Conservation (phyloP, 202 grass and related monocot species). For the Carex sylvatica region DNA sequence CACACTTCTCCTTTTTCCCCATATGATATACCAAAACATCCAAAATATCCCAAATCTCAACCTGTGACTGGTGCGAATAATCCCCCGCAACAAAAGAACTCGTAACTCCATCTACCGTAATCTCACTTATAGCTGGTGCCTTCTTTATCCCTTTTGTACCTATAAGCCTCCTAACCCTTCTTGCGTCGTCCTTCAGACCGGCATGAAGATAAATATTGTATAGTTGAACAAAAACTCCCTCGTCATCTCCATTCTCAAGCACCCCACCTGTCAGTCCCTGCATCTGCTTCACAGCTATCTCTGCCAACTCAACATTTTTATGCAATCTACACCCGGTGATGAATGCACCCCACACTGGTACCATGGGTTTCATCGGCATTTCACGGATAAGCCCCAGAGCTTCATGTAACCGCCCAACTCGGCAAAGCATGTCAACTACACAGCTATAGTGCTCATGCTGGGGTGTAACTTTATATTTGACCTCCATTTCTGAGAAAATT, state of each 20-base stretch:
- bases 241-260: slow-evolving; percentile 33
- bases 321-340: slow-evolving; percentile 55
- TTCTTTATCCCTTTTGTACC: slow-evolving; percentile 62
- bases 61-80: slow-evolving; percentile 42
- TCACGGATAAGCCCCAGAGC: slow-evolving; percentile 41
- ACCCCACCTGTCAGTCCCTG: slow-evolving; percentile 29
- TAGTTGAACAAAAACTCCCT: slow-evolving; percentile 78
- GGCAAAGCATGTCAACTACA: slow-evolving; percentile 77
- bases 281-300: slow-evolving; percentile 52
- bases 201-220: slow-evolving; percentile 79
- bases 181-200: slow-evolving; percentile 57
- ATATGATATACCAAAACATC: slow-evolving; percentile 52
- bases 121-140: slow-evolving; percentile 38
- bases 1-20: slow-evolving; percentile 17
- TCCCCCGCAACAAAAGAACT: slow-evolving; percentile 72
- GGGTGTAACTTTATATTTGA: slow-evolving; percentile 33
- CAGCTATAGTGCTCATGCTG: slow-evolving; percentile 82
- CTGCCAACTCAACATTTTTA: slow-evolving; percentile 61
- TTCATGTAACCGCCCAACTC: slow-evolving; percentile 54
- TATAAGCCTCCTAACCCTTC: slow-evolving; percentile 56
- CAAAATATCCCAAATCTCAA: slow-evolving; percentile 63
- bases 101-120: slow-evolving; percentile 49
- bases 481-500: slow-evolving; percentile 49
- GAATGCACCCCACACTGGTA: slow-evolving; percentile 69
- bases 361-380: slow-evolving; percentile 67